Conservation (phyloP, 192 early-diverging fungal species). For the Coemansia sp. region DNA sequence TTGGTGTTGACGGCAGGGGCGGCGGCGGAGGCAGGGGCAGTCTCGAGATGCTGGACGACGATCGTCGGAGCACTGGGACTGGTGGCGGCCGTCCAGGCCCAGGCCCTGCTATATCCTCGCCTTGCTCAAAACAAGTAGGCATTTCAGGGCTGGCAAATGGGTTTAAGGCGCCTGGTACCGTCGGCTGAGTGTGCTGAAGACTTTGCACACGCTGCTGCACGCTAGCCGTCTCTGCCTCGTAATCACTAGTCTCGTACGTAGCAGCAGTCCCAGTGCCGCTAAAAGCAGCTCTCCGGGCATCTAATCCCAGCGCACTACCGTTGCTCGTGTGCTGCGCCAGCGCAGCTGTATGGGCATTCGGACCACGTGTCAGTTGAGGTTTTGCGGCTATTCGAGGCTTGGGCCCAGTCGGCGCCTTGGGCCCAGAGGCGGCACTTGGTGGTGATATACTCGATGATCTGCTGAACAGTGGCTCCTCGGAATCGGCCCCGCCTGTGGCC, state of each 20-base stretch:
- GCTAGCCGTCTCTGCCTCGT: constrained; percentile 17
- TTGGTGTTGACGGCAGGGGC: constrained; percentile 12
- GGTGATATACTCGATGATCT: not conserved
- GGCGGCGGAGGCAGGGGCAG: constrained; percentile 22
- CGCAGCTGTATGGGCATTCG: constrained; percentile 14
- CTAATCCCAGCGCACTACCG: constrained; percentile 5
- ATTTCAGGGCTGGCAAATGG: constrained; percentile 55
- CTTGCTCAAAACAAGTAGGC: constrained; percentile 1
- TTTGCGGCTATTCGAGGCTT: constrained; percentile 22
- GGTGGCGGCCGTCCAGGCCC: constrained; percentile 6
- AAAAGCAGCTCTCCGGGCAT: not conserved
- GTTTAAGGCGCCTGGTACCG: constrained; percentile 10
- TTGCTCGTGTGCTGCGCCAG: constrained; percentile 20
- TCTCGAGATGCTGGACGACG: constrained; percentile 19
- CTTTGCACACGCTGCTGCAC: constrained; percentile 41
- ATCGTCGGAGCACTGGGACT: constrained; percentile 18
- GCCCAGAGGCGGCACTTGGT: not conserved
- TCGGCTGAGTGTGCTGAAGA: constrained; percentile 12
- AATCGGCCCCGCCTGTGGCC: not conserved
- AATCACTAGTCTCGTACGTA: not conserved
- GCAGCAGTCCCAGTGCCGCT: not conserved
- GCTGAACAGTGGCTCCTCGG: not conserved
- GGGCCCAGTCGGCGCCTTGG: constrained; percentile 24
- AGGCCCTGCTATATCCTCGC: not conserved
- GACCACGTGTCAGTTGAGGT: not conserved